Evolutionary conservation across 164 flowering plant genomes (phyloP), one percentile per base, ranked within the genome.

Genomic region (Stephania cephalantha): DNA sequence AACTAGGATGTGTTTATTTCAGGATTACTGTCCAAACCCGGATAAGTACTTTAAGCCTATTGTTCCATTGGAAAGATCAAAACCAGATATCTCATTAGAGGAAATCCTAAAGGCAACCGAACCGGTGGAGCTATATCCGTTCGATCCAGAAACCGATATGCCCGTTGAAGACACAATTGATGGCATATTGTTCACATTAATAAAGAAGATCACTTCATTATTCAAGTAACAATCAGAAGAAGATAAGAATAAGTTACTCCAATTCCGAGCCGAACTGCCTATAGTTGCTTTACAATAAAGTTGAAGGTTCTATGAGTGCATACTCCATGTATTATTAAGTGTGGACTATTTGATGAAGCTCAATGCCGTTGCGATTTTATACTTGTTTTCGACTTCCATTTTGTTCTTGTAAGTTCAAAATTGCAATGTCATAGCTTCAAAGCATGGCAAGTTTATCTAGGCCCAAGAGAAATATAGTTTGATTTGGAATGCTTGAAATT

Each of bases 81-180:
- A 85, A 72, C 89, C 89, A 67, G 71, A 84, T 80, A 79, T 90
- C 74, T 76, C 90, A 45, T 78, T 86, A 31, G 90, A 88, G 52
- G 86, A 82, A 7, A 83, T 90, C 68, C 63, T 90, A 66, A 88
- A 88, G 77, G 96, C 96, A 75, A 87, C 93, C 6, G 73, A 89
- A 73, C 85, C 87, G 44, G 69, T 82, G 74, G 69, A 79, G 76
- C 91, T 92, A 76, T 86, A 84, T 81, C 87, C 88, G 50, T 92
- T 90, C 81, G 82, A 86, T 63, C 35, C 81, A 69, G 88, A 86
- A 82, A 83, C 94, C 52, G 97, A 91, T 76, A 82, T 85, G 87
- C 76, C 73, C 7, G 84, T 88, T 69, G 87, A 84, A 10, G 83
- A 84, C 22, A 71, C 73, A 66, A 48, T 78, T 42, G 76, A 77